phyloP scores from a whole-genome alignment of 2,329 filamentous ascomycete genomes.

The Neofusicoccum umdonicola region DNA sequence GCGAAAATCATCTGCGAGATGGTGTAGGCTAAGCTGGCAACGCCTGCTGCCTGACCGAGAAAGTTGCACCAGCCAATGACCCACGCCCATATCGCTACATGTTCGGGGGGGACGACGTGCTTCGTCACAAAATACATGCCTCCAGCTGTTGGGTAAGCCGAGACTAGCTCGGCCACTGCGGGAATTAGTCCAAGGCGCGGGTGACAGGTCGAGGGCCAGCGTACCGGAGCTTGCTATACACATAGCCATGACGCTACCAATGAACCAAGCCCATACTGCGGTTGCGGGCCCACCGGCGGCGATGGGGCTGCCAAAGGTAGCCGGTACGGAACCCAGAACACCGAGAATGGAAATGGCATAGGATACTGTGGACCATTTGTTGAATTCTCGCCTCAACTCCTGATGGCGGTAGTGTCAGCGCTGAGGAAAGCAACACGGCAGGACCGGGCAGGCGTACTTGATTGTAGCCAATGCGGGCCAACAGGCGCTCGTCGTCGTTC shows the following conservation, averaged over 20 bases:
- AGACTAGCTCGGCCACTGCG: conserved; percentile 62
- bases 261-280: conserved; percentile 65
- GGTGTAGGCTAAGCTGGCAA: conserved; percentile 62
- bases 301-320: conserved; percentile 60
- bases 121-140: conserved; percentile 70
- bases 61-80: conserved; percentile 68
- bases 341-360: conserved; percentile 66
- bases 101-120: conserved; percentile 59
- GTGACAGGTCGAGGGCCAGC: background rate
- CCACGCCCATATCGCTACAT: conserved; percentile 64
- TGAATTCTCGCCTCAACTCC: conserved; percentile 63
- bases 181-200: conserved; percentile 17
- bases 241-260: conserved; percentile 63
- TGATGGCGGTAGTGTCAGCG: conserved; percentile 31
- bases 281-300: conserved; percentile 61
- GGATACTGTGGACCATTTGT: conserved; percentile 64
- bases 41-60: conserved; percentile 62
- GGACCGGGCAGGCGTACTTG: conserved; percentile 45
- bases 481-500: conserved; percentile 59
- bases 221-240: conserved; percentile 60
- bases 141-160: conserved; percentile 61
- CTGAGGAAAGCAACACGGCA: background rate
- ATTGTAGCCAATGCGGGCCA: conserved; percentile 62
- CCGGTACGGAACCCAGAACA: conserved; percentile 63
- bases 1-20: conserved; percentile 65